Base-by-base conservation (phyloP, 2,329 filamentous ascomycete genomes). In the Microsporum canis region DNA sequence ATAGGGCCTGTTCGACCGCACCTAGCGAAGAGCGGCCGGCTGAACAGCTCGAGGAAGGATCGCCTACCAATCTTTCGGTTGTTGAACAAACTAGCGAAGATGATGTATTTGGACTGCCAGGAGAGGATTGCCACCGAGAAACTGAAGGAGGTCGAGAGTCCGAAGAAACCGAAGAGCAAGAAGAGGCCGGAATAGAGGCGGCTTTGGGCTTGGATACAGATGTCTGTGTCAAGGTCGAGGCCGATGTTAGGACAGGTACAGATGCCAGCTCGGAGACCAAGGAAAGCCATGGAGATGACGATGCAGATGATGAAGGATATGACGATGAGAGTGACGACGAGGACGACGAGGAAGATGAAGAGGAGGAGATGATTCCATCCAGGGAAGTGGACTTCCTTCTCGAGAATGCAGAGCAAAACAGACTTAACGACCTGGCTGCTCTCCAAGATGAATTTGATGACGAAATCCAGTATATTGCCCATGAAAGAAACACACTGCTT, bases 371-470 rank as follows among this genome's bases (percentile, higher is more conserved):
- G 29, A 56, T 60, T 10, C 47, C 59, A 55, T 43, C 59, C 12
- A 17, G 45, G 39, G 59, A 60, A 36, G 59, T 60, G 36, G 59
- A 60, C n/a, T 60, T 60, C 14, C 59, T 60, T 38, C 47, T 60
- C 3, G 34, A 43, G 2, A 60, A 60, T 49, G 59, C 59, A 36
- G 59, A 59, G 36, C 29, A 41, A 33, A 59, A 59, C n/a, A 47
- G 56, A 33, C 27, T 59, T 31, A 47, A 57, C 33, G 59, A 61
- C 39, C 47, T 59, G 17, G 45, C 39, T 56, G 27, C 47, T 8
- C 43, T 59, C 36, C 39, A 58, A 34, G 29, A 31, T 41, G 55
- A 63, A 38, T 47, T 59, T 29, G 60, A 63, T 5, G 41, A 58
- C 33, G 23, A 58, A 14, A 61, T 63, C 12, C 39, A 45, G 17